A percentile compares a stretch with the other conserved stretches of the same genome.
Evolutionary conservation across 306 rosid genomes (phyloP).

Genomic region (Prunus mira): DNA sequence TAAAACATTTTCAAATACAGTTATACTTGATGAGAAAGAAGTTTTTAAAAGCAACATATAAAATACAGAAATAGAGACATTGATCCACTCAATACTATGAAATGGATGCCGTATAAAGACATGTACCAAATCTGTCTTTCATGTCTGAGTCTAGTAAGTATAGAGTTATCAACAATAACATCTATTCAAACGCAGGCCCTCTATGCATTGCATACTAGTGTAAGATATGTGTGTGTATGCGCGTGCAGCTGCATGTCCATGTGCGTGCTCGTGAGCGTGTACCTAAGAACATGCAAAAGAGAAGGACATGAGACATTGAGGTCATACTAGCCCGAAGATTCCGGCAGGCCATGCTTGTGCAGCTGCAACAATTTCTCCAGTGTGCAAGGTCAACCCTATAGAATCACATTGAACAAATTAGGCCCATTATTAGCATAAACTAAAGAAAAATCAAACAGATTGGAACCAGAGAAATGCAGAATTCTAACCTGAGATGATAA

Average conservation of each 20-base stretch:
- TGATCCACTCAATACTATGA: not conserved
- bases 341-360: constrained; percentile 95
- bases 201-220: too few relatives aligned
- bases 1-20: not conserved
- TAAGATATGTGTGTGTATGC: too few relatives aligned
- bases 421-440: not conserved
- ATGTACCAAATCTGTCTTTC: not conserved
- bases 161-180: too few relatives aligned
- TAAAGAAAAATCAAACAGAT: not conserved
- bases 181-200: too few relatives aligned
- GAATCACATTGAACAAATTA: not conserved
- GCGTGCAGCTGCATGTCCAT: too few relatives aligned
- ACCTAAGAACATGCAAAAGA: not conserved
- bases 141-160: not conserved
- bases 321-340: constrained; percentile 82
- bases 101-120: not conserved
- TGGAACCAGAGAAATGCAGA: not conserved
- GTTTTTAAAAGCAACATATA: not conserved
- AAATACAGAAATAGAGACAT: not conserved
- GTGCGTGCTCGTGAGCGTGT: not conserved
- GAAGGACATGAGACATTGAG: constrained; percentile 27
- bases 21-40: not conserved
- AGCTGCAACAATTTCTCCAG: constrained; percentile 71
- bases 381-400: constrained; percentile 77
- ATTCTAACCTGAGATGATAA: constrained; percentile 73